phyloP scores from a whole-genome alignment of 257 asterid genomes.

The Solanum ossicruentum region DNA sequence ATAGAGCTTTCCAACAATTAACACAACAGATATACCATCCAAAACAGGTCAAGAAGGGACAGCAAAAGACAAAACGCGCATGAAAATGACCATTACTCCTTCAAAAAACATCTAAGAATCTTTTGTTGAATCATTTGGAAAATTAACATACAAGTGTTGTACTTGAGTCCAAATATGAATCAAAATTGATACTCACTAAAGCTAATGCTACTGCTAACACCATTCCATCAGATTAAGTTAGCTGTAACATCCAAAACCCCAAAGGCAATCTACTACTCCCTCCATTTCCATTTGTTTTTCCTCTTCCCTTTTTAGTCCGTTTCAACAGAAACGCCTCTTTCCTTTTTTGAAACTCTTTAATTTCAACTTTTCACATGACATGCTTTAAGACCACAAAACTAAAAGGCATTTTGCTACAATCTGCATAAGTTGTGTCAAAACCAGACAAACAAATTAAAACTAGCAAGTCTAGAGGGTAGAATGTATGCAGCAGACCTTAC shows the following conservation, averaged over 20 bases:
- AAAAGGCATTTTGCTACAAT: neutral
- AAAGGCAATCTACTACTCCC: neutral
- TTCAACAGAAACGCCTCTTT: neutral
- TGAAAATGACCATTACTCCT: neutral
- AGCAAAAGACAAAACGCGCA: neutral
- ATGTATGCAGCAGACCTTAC: too few relatives aligned
- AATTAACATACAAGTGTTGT: neutral
- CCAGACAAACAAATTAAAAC: neutral
- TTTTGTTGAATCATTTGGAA: neutral
- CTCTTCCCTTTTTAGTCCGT: neutral
- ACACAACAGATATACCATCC: neutral
- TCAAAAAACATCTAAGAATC: neutral
- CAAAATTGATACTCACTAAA: neutral
- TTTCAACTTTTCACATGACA: neutral
- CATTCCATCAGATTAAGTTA: neutral
- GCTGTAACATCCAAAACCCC: neutral
- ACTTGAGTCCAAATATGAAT: neutral
- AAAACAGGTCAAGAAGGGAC: neutral
- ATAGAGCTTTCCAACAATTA: neutral
- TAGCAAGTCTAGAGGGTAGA: neutral
- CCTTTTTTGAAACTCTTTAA: neutral
- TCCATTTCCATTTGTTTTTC: neutral
- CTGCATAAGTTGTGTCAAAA: neutral
- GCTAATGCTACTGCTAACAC: neutral
- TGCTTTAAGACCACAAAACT: neutral